Evolutionary conservation across 2,329 filamentous ascomycete species (phyloP), one percentile per base, ranked within the genome.

Genomic region (Westerdykella ornata): DNA sequence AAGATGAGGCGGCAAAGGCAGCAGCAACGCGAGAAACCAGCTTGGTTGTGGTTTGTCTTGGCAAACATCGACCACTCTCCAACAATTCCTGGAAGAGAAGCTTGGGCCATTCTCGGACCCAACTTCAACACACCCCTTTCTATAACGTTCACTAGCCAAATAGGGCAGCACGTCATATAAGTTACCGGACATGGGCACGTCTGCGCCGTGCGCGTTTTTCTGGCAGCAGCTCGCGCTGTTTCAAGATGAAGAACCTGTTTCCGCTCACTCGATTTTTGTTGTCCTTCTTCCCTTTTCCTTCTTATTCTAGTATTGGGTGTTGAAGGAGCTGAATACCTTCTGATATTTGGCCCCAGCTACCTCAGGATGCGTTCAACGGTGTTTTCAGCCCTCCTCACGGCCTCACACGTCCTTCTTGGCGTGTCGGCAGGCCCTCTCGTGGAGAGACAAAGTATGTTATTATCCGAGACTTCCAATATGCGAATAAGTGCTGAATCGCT

Each of bases 381-480:
- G 22, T 30, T 53, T 28, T 15, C 15, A 19, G 22, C 15, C 4
- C 14, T 29, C 29, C 22, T 41, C 13, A 28, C 17, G 28, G 30
- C 33, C 29, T 47, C 50, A 12, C 45, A 34, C 35, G 37, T 35
- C 9, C 30, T 48, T 19, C 45, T 53, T 44, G 47, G 47, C 42
- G 49, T 37, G 19, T 48, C 49, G 37, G 52, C 47, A 22, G 43
- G 51, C 16, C 52, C 54, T 31, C 32, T 56, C 22, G 51, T 29
- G 13, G 49, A 53, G 39, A 41, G 49, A 43, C 48, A 47, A 46
- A 47, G 53, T 57, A 33, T 47, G 50, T 26, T n/a, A 26, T 8
- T n/a, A 8, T 14, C 5, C 3, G 30, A 33, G 30, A 3, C 13
- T n/a, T 33, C 3, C 8, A 33, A 4, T n/a, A 32, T 14, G 30